Evolutionary conservation across 495 filamentous ascomycete species (phyloP), one percentile per base, ranked within the genome.

Genomic region (Aspergillus cavernicola): DNA sequence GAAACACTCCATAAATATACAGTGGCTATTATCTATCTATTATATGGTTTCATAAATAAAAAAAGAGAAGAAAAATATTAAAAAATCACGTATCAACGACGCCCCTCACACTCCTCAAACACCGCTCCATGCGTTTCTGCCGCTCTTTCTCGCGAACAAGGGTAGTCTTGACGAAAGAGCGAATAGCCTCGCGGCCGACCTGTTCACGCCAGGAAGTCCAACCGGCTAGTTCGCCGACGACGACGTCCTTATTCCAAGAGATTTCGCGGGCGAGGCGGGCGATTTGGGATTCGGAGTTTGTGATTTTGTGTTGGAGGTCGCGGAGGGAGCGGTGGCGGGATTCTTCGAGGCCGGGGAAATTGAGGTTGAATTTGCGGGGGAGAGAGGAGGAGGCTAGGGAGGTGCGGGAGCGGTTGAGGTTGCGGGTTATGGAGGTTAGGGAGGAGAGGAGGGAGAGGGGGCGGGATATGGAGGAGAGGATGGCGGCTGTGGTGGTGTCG

Each of bases 161-260:
- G 76, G 89, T 89, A 47, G 84, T 82, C 68, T 76, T 83, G 31
- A 87, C 92, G 60, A 95, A 82, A 13, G 87, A 80, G 54, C 77
- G 80, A 32, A 97, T 82, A 3, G 87, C 87, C 56, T 80, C 83
- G 23, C 83, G 73, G 2, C 87, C 91, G 69, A 90, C 79, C 57
- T 81, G 82, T 58, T 86, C 90, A 45, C 91, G 84, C 75, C 89
- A 82, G 12, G 93, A 90, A 60, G 95, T 89, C 87, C 92, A 97
- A 2, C 89, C 92, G 1, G 93, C 92, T 53, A 99, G 65, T 66
- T 99, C 95, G 7, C 83, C 77, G 11, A 95, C 92, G 6, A 97
- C 92, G 9, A 92, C 89, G 66, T 92, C 88, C 69, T 96, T 92
- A 44, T 91, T 96, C 65, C 95, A 97, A 29, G 88, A 73, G 16